Conservation (phyloP, 768 basidiomycete species). For the Hemileccinum rubropunctum region DNA sequence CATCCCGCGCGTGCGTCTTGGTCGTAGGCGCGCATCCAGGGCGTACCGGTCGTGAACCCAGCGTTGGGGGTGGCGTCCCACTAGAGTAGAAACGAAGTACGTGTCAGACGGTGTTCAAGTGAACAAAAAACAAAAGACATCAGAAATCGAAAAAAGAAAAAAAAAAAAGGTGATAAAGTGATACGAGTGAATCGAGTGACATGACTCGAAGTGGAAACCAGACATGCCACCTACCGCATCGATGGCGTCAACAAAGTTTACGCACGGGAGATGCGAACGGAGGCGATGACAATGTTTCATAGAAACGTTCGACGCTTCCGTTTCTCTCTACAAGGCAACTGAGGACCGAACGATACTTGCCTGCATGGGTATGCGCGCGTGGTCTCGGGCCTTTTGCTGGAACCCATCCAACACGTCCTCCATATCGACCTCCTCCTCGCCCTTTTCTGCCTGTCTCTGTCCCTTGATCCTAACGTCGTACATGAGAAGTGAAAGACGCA, state of each 20-base stretch:
- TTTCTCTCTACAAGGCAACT: too few relatives aligned
- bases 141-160: background rate
- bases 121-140: too few relatives aligned
- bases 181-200: background rate
- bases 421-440: slow-evolving; percentile 52
- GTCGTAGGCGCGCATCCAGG: slow-evolving; percentile 77
- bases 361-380: slow-evolving; percentile 70
- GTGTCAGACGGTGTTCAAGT: too few relatives aligned
- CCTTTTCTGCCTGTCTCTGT: slow-evolving; percentile 33
- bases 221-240: too few relatives aligned
- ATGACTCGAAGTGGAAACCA: background rate
- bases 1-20: slow-evolving; percentile 50
- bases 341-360: slow-evolving; percentile 25
- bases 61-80: slow-evolving; percentile 56
- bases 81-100: slow-evolving; percentile 32
- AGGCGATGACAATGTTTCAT: too few relatives aligned
- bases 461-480: slow-evolving; percentile 42
- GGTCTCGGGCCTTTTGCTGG: slow-evolving; percentile 65
- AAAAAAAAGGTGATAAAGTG: background rate
- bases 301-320: too few relatives aligned
- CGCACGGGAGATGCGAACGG: too few relatives aligned
- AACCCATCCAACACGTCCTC: slow-evolving; percentile 55
- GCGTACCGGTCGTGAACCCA: slow-evolving; percentile 62
- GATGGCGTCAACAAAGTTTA: too few relatives aligned
- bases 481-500: too few relatives aligned